Percentiles rank a stretch among this genome's conserved stretches.
phyloP scores from a whole-genome alignment of 2,329 filamentous ascomycete species.

The Phaeophleospora eucalypticola region DNA sequence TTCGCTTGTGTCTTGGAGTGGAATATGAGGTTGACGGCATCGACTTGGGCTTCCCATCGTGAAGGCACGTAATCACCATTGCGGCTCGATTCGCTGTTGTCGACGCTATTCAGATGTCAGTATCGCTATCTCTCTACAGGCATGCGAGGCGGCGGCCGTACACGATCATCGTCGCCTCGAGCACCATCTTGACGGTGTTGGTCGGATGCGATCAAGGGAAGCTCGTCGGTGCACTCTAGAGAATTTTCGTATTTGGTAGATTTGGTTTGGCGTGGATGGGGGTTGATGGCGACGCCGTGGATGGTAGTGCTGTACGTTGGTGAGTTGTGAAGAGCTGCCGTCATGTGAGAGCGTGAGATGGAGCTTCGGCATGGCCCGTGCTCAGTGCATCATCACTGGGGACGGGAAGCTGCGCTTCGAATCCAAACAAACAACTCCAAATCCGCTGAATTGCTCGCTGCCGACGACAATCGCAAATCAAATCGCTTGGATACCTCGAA shows the following conservation, averaged over 20 bases:
- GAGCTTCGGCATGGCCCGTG: too few species aligned
- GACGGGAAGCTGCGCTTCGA: background rate
- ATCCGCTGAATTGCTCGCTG: background rate
- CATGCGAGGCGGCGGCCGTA: constrained; percentile 29
- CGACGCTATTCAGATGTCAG: constrained; percentile 56
- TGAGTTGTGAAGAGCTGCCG: background rate
- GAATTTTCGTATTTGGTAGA: too few species aligned
- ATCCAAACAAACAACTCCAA: background rate
- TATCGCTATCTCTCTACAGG: constrained; percentile 16
- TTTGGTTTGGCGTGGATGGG: too few species aligned
- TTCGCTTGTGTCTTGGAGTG: constrained; percentile 92
- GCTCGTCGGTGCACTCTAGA: too few species aligned
- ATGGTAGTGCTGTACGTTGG: constrained; percentile 2
- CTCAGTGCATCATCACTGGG: background rate
- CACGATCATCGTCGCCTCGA: constrained; percentile 99
- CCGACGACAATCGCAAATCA: too few species aligned
- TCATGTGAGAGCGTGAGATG: background rate
- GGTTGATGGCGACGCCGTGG: constrained; percentile 1
- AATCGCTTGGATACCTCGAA: too few species aligned
- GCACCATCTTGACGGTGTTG: constrained; percentile 70
- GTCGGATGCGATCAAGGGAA: background rate
- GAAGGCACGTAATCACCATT: constrained; percentile 92
- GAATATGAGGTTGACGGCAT: constrained; percentile 93
- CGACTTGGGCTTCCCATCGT: constrained; percentile 91
- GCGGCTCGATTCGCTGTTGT: constrained; percentile 97